These are phyloP conservation scores for Aspergillus mulundensis DNA, from an alignment of 495 filamentous ascomycete species.

Conservation along the genomic window DNA sequence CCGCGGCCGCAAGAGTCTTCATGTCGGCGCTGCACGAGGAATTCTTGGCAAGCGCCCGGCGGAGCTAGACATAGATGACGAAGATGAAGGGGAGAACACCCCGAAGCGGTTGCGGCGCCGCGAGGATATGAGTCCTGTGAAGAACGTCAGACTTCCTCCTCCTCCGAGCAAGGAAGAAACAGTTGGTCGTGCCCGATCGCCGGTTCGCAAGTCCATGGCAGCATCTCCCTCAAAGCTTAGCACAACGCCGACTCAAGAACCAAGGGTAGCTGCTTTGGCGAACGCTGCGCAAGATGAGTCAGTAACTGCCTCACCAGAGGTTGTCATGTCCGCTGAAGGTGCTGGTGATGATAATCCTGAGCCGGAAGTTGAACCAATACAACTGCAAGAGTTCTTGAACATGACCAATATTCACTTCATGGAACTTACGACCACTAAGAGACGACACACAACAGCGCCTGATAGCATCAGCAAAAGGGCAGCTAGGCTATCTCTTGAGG, in stretches of 20 bases:
- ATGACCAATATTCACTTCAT: constrained; percentile 97
- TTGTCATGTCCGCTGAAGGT: constrained; percentile 19
- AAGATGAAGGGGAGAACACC: constrained; percentile 61
- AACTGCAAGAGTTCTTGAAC: constrained; percentile 88
- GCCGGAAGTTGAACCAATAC: constrained; percentile 62
- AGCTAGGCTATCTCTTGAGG: constrained; percentile 31
- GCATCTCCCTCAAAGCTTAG: constrained; percentile 33
- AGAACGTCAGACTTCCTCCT: constrained; percentile 63
- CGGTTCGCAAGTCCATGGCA: constrained; percentile 30
- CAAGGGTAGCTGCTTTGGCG: constrained; percentile 13
- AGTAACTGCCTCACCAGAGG: constrained; percentile 18
- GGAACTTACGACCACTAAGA: constrained; percentile 88
- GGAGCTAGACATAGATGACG: constrained; percentile 64
- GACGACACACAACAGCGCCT: constrained; percentile 76
- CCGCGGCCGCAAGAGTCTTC: constrained; percentile 69
- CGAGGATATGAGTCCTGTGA: constrained; percentile 67
- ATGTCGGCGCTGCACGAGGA: constrained; percentile 69
- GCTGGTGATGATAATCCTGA: constrained; percentile 16
- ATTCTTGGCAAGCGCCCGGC: constrained; percentile 69
- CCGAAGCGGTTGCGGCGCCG: constrained; percentile 68
- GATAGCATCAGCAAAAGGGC: constrained; percentile 42
- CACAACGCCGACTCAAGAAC: constrained; percentile 34
- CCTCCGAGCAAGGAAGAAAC: constrained; percentile 63
- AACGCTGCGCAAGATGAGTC: constrained; percentile 23
- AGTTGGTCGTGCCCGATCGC: constrained; percentile 51